These are phyloP conservation scores for Malassezia furfur DNA, from an alignment of 1,284 basidiomycete species.

Conservation along the genomic window DNA sequence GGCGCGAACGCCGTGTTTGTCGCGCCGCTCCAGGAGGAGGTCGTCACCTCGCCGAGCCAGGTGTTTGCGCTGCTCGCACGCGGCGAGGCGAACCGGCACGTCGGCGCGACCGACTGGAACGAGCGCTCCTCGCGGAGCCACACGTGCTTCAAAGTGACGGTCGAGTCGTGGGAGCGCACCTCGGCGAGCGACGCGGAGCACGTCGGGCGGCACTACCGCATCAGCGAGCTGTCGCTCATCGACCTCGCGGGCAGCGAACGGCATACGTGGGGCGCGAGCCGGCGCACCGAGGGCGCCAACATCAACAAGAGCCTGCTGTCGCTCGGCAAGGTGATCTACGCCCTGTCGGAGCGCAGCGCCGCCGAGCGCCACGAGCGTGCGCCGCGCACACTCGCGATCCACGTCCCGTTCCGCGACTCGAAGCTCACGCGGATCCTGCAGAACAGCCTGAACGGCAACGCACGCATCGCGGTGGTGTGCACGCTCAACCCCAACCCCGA, in stretches of 20 bases:
- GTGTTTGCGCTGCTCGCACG: slow-evolving; percentile 73
- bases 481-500: slow-evolving; percentile 56
- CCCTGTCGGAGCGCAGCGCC: slow-evolving; percentile 29
- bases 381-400: slow-evolving; percentile 35
- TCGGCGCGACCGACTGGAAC: slow-evolving; percentile 95
- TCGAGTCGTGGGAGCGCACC: slow-evolving; percentile 29
- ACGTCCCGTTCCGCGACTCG: slow-evolving; percentile 89
- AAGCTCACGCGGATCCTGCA: slow-evolving; percentile 87
- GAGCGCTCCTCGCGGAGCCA: slow-evolving; percentile 83
- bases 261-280: slow-evolving; percentile 51
- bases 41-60: slow-evolving; percentile 76
- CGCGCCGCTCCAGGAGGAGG: slow-evolving; percentile 71
- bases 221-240: slow-evolving; percentile 61
- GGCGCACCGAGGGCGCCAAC: slow-evolving; percentile 50
- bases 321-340: slow-evolving; percentile 45
- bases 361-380: background rate
- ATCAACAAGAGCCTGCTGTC: slow-evolving; percentile 54
- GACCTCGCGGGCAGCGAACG: slow-evolving; percentile 96
- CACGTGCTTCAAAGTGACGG: slow-evolving; percentile 57
- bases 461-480: slow-evolving; percentile 88
- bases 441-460: slow-evolving; percentile 85
- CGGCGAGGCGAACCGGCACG: slow-evolving; percentile 77
- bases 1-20: slow-evolving; percentile 51
- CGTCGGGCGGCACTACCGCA: slow-evolving; percentile 13
- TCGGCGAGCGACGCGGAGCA: background rate